Base-by-base conservation (phyloP, 164 flowering plant species). In the Piper longum region DNA sequence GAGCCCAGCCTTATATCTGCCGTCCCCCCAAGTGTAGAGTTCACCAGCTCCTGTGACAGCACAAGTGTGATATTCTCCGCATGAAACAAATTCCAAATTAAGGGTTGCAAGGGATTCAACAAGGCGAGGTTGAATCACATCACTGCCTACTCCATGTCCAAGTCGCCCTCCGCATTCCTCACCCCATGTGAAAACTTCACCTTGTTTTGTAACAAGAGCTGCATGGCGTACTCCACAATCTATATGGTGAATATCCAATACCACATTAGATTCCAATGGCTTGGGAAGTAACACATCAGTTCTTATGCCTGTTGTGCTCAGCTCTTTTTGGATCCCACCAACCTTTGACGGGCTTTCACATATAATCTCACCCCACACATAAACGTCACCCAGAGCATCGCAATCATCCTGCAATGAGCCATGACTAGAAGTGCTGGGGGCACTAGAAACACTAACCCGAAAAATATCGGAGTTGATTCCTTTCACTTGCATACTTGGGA, bases 381-480 rank as follows among this genome's bases (percentile, higher is more conserved):
- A 76, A 12, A 76, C 70, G 61, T 76, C 76, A 16, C 79, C 79
- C 51, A 76, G 61, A 62, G 79, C 79, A 70, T 76, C 79, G 63
- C 72, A 76, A 66, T 76, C 76, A 64, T 73, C 76, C 63, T 68
- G 79, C 17, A 74, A 72, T 63, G 78, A 75, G 56, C 79, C 74
- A 63, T 73, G 79, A 66, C 76, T 76, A 55, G 79, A 76, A 43
- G 79, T 70, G 67, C 79, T 76, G 14, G 76, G 76, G 39, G 76
- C 79, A 73, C 79, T 76, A 65, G 79, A 76, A 63, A 76, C 79
- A 70, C 79, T 76, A 57, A 76, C 79, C 16, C 79, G 72, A 51
- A 70, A 73, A 65, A 63, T 68, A 61, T 76, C 79, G 63, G 74
- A 76, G 63, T 59, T 42, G 42, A 69, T 66, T 73, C 79, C 79